Conservation (phyloP, 345 rosid genomes). For the Fremontodendron californicum region DNA sequence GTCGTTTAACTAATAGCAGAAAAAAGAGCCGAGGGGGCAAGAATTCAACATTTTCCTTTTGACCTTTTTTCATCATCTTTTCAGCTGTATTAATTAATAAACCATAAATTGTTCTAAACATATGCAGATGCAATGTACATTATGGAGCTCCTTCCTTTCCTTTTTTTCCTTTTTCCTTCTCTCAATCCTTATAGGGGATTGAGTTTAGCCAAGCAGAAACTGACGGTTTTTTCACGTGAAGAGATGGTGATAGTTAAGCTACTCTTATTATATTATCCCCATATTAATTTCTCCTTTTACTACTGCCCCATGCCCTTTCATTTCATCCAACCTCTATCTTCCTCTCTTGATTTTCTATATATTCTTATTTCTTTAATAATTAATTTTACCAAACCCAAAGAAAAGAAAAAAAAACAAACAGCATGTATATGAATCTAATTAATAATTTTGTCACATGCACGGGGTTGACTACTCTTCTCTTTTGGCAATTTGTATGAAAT, state of each 20-base stretch:
- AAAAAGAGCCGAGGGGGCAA: too few relatives aligned
- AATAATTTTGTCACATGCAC: background rate
- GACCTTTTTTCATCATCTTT: background rate
- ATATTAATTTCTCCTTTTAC: constrained; percentile 8
- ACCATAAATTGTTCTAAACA: too few relatives aligned
- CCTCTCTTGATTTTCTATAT: background rate
- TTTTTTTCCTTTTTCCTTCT: background rate
- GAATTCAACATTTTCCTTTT: background rate
- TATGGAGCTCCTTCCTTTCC: background rate
- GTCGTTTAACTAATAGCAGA: too few relatives aligned
- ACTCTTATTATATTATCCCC: background rate
- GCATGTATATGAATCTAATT: background rate
- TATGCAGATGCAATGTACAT: background rate
- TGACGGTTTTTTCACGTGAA: constrained; percentile 23
- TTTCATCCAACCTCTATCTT: too few relatives aligned
- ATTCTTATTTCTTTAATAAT: background rate
- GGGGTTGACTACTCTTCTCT: background rate
- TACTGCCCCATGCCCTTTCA: background rate
- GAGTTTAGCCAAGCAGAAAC: constrained; percentile 24
- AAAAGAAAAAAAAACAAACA: background rate
- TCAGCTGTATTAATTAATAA: too few relatives aligned
- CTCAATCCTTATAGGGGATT: background rate
- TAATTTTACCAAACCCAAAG: background rate
- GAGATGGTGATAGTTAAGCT: constrained; percentile 12
- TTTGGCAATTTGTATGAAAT: too few relatives aligned